phyloP scores from a whole-genome alignment of 2,329 filamentous ascomycete genomes.

The Phialophora chinensis region DNA sequence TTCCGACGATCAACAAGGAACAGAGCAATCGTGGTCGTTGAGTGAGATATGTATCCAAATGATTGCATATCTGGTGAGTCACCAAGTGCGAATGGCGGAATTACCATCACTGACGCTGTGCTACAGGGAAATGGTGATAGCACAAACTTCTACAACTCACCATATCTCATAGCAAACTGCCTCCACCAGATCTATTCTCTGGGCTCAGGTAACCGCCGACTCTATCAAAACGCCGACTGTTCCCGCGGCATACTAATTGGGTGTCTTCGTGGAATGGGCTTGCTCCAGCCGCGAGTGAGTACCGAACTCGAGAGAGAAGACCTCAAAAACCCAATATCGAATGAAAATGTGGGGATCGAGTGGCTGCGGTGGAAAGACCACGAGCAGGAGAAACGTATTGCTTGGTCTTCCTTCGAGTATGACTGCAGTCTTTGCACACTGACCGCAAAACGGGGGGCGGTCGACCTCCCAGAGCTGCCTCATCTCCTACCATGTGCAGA shows the following conservation, averaged over 20 bases:
- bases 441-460: constrained; percentile 30
- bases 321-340: constrained; percentile 11
- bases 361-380: constrained; percentile 33
- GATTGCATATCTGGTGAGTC: constrained; percentile 32
- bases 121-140: constrained; percentile 29
- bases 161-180: constrained; percentile 20
- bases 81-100: not conserved
- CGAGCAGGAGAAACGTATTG: constrained; percentile 31
- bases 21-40: constrained; percentile 30
- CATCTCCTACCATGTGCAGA: constrained; percentile 31
- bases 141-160: constrained; percentile 30
- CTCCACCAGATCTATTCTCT: constrained; percentile 33
- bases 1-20: constrained; percentile 30
- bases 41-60: constrained; percentile 35
- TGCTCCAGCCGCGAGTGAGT: constrained; percentile 31
- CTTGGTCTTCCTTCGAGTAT: constrained; percentile 35
- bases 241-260: constrained; percentile 31
- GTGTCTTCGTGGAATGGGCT: constrained; percentile 32
- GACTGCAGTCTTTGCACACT: constrained; percentile 35
- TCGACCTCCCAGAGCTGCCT: constrained; percentile 33
- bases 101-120: not conserved
- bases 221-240: constrained; percentile 34
- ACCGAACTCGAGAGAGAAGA: constrained; percentile 31
- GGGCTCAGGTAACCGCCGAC: constrained; percentile 30
- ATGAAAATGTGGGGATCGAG: constrained; percentile 16